phyloP scores from a whole-genome alignment of 2,329 filamentous ascomycete genomes.

The Hymenoscyphus occultus region DNA sequence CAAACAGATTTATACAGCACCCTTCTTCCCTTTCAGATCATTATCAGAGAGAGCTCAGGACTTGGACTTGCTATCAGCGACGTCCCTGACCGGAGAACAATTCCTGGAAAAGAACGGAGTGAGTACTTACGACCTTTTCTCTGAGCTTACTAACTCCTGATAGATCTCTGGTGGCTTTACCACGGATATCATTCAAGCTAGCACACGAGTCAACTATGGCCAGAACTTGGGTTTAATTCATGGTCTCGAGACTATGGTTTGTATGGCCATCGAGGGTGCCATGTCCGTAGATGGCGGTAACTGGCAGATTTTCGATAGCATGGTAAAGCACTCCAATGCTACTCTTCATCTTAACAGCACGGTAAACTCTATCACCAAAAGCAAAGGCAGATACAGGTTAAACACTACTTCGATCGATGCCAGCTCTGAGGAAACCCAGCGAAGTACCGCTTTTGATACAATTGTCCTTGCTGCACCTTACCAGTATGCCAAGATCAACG shows the following conservation, averaged over 20 bases:
- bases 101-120: constrained; percentile 65
- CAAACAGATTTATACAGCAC: constrained; percentile 73
- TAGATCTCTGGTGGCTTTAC: constrained; percentile 65
- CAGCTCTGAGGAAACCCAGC: constrained; percentile 6
- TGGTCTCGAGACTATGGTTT: constrained; percentile 82
- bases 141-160: constrained; percentile 14
- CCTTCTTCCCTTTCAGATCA: constrained; percentile 80
- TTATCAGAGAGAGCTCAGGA: constrained; percentile 66
- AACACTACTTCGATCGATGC: constrained; percentile 28
- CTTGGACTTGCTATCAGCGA: constrained; percentile 63
- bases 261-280: constrained; percentile 84
- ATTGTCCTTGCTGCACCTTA: constrained; percentile 81
- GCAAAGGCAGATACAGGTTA: constrained; percentile 49
- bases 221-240: constrained; percentile 85
- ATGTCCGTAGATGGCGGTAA: constrained; percentile 80
- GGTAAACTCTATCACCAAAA: constrained; percentile 58
- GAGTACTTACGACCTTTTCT: constrained; percentile 15
- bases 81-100: constrained; percentile 69
- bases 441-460: constrained; percentile 59
- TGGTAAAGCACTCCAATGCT: constrained; percentile 66
- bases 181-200: constrained; percentile 82
- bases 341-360: constrained; percentile 62
- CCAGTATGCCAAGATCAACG: constrained; percentile 71
- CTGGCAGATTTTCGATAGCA: constrained; percentile 87
- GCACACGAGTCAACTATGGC: constrained; percentile 91